Evolutionary conservation across 2,329 filamentous ascomycete genomes (phyloP), one percentile per base, ranked within the genome.

Genomic region (Aureobasidium sp.): DNA sequence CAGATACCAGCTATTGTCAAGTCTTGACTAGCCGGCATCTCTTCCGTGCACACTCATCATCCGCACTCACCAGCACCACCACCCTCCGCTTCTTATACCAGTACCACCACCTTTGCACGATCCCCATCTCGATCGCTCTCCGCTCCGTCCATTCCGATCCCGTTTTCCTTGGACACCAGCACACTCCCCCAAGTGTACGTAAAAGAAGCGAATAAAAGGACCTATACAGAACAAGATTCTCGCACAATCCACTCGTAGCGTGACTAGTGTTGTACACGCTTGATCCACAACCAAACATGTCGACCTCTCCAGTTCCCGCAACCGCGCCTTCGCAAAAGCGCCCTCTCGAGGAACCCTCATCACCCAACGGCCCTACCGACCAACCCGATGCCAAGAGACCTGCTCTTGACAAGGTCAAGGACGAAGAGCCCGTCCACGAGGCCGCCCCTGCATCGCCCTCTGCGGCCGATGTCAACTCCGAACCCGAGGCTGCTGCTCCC

Each of bases 351-450:
- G 94, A 97, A 73, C 89, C 93, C 12, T 97, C 94, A 20, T 99
- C 94, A 11, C 94, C 94, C 39, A 96, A 91, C 36, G 89, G 89
- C 65, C 88, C 89, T 42, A 91, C 85, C 73, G 94, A 97, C 71
- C 92, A 97, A 74, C 94, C 95, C 60, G 94, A 99, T 70, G 94
- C 94, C 65, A 99, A 99, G 80, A 90, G 94, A 68, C 94, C 91
- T 53, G 94, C 94, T 42, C 85, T 99, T 65, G 93, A 97, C 78
- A 99, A 97, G 80, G 82, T 89, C 75, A 87, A 84, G 61, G 86
- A 79, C 5, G 69, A 71, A 64, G 41, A 61, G 57, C 69, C 73
- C 20, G 69, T 70, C 41, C 65, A 70, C 20, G 73, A 73, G 56
- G 71, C 72, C 58, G 67, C 72, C 62, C 70, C 64, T 42, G 37